Evolutionary conservation across 768 basidiomycete species (phyloP).

Genomic region (Coprinopsis cinerea): DNA sequence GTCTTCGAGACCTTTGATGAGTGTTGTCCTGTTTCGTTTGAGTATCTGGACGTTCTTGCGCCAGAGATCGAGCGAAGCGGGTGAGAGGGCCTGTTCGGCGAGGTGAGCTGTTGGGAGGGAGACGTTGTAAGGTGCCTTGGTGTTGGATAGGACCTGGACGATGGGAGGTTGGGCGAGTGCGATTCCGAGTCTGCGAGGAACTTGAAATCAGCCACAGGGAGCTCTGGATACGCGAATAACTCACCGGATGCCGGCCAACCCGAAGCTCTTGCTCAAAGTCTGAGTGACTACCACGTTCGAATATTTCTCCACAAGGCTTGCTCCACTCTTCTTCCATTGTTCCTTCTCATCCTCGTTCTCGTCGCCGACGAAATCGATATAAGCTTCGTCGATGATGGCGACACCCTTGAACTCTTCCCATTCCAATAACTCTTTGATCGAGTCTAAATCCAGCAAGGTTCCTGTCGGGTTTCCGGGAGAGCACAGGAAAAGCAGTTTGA

Average conservation of each 20-base stretch:
- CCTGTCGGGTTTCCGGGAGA: slow-evolving; percentile 98
- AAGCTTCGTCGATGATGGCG: slow-evolving; percentile 93
- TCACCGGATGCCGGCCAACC: slow-evolving; percentile 90
- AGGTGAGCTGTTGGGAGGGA: slow-evolving; percentile 84
- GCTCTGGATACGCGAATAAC: slow-evolving; percentile 17
- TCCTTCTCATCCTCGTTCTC: slow-evolving; percentile 46
- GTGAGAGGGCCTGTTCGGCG: slow-evolving; percentile 72
- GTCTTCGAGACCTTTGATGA: slow-evolving; percentile 45
- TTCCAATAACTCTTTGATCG: slow-evolving; percentile 66
- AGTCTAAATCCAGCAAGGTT: slow-evolving; percentile 69
- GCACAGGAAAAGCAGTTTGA: slow-evolving; percentile 92
- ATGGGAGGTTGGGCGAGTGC: slow-evolving; percentile 86
- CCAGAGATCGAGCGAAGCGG: slow-evolving; percentile 58
- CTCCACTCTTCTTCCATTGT: slow-evolving; percentile 25
- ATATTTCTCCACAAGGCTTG: slow-evolving; percentile 63
- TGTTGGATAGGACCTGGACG: slow-evolving; percentile 87
- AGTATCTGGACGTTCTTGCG: slow-evolving; percentile 56
- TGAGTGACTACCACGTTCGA: slow-evolving; percentile 93
- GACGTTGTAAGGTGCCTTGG: slow-evolving; percentile 97
- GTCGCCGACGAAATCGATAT: slow-evolving; percentile 81
- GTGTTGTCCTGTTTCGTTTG: slow-evolving; percentile 45
- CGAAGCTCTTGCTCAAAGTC: slow-evolving; percentile 94
- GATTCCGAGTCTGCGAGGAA: slow-evolving; percentile 86
- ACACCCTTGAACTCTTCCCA: slow-evolving; percentile 84
- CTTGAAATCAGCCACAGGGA: too few relatives aligned